phyloP scores from a whole-genome alignment of 2,329 filamentous ascomycete species.

The Coniochaeta pulveracea region DNA sequence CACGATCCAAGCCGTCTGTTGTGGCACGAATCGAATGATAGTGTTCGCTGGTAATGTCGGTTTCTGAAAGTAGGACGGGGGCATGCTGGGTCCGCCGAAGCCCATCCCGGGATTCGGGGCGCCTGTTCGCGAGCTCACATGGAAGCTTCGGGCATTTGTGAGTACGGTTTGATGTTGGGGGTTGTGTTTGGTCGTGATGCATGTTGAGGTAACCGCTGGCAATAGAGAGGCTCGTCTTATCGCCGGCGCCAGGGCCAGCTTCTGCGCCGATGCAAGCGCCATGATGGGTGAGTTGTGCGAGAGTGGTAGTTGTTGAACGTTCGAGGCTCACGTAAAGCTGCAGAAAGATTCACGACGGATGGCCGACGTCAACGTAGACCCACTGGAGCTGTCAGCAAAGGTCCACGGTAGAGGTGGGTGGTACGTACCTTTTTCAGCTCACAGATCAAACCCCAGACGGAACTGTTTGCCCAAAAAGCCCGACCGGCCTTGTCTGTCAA shows the following conservation, averaged over 20 bases:
- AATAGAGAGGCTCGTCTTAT: slow-evolving; percentile 8
- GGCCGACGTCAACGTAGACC: no score
- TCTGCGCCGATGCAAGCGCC: slow-evolving; percentile 15
- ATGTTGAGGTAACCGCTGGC: background rate
- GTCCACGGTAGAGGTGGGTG: no score
- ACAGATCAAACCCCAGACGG: no score
- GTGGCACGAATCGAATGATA: slow-evolving; percentile 91
- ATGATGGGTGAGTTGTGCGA: slow-evolving; percentile 8
- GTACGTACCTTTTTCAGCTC: no score
- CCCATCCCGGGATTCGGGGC: slow-evolving; percentile 11
- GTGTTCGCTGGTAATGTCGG: slow-evolving; percentile 80
- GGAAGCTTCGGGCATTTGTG: slow-evolving; percentile 9
- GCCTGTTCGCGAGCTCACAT: slow-evolving; percentile 12
- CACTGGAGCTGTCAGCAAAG: no score
- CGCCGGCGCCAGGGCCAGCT: slow-evolving; percentile 12
- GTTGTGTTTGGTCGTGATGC: slow-evolving; percentile 2
- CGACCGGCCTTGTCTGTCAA: no score
- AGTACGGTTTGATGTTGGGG: slow-evolving; percentile 1
- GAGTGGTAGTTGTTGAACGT: no score
- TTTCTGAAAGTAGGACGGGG: slow-evolving; percentile 72
- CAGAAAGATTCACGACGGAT: no score
- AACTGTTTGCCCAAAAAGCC: no score
- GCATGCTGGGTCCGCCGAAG: slow-evolving; percentile 22
- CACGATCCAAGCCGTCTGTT: slow-evolving; percentile 98
- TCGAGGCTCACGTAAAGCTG: no score